phyloP scores from a whole-genome alignment of 257 asterid species.

The Nemophila menziesii region DNA sequence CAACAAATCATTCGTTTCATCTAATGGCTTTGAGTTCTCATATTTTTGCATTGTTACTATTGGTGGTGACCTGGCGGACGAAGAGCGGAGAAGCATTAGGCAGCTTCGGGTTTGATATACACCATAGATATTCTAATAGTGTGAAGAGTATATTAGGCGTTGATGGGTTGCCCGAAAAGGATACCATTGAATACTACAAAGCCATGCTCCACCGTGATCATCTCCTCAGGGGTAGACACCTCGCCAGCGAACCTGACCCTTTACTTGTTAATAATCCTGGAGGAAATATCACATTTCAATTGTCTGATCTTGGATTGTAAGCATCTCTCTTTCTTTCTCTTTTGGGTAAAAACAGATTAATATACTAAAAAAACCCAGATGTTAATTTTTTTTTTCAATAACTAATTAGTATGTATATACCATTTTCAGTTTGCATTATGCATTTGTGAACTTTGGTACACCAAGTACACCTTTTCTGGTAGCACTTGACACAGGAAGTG shows the following conservation, averaged over 20 bases:
- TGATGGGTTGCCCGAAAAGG: slow-evolving; percentile 74
- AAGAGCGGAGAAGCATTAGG: slow-evolving; percentile 52
- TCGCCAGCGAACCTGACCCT: slow-evolving; percentile 31
- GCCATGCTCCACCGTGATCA: slow-evolving; percentile 87
- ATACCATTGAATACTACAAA: slow-evolving; percentile 49
- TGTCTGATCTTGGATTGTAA: slow-evolving; percentile 66
- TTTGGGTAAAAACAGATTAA: too few relatives aligned
- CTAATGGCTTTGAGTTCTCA: too few relatives aligned
- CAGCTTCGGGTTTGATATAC: slow-evolving; percentile 60
- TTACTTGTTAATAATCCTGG: slow-evolving; percentile 40
- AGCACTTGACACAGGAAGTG: slow-evolving; percentile 98
- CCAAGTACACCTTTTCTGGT: slow-evolving; percentile 59
- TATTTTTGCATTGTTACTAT: too few relatives aligned
- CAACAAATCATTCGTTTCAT: too few relatives aligned
- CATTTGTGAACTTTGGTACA: slow-evolving; percentile 67
- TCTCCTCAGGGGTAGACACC: slow-evolving; percentile 52
- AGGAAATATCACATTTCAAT: slow-evolving; percentile 41
- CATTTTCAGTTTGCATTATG: slow-evolving; percentile 68
- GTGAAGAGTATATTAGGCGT: slow-evolving; percentile 42
- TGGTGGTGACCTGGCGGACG: too few relatives aligned
- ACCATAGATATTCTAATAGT: slow-evolving; percentile 69
- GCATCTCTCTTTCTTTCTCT: slow-evolving; percentile 8
- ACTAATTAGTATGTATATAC: background rate
- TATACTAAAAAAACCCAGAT: background rate
- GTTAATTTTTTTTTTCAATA: too few relatives aligned